Percentiles rank a stretch among this genome's conserved stretches.
These are phyloP conservation scores for Rutstroemia sp. DNA, from an alignment of 2,329 filamentous ascomycete genomes.

Conservation along the genomic window DNA sequence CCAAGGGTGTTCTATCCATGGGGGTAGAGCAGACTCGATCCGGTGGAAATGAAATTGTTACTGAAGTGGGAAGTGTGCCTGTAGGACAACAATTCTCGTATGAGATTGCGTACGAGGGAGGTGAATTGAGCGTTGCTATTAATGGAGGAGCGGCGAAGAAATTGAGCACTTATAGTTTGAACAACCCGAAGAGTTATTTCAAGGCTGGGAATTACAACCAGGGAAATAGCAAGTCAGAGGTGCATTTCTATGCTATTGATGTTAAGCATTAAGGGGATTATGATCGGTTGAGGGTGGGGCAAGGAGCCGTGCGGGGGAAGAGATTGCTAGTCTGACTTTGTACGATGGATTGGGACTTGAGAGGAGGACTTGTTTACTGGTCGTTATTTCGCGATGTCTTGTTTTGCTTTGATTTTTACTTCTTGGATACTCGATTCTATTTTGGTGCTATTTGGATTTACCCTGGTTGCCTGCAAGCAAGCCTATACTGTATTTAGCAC, in stretches of 20 bases:
- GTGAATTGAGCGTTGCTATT: slow-evolving; percentile 29
- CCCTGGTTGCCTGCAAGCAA: not conserved
- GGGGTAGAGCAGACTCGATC: slow-evolving; percentile 33
- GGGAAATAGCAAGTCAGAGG: slow-evolving; percentile 13
- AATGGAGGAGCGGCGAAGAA: slow-evolving; percentile 24
- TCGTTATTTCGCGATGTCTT: not conserved
- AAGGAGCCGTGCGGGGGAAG: too few species aligned
- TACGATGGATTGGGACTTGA: too few species aligned
- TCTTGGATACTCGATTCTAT: not conserved
- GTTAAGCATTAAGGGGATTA: not conserved
- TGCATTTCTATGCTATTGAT: slow-evolving; percentile 11
- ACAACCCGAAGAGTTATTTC: slow-evolving; percentile 31
- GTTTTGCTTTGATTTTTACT: not conserved
- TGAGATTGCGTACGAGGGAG: slow-evolving; percentile 32
- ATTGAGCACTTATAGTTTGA: slow-evolving; percentile 26
- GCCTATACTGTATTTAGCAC: not conserved
- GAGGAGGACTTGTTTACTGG: too few species aligned
- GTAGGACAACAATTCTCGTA: slow-evolving; percentile 32
- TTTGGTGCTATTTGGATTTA: not conserved
- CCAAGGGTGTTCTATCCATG: slow-evolving; percentile 30
- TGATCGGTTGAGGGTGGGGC: too few species aligned
- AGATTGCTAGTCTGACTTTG: too few species aligned
- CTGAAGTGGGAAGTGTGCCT: slow-evolving; percentile 28
- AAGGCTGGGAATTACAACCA: slow-evolving; percentile 35
- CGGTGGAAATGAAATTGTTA: slow-evolving; percentile 29